Evolutionary conservation across 768 basidiomycete genomes (phyloP).

Genomic region (Tulasnella sp.): DNA sequence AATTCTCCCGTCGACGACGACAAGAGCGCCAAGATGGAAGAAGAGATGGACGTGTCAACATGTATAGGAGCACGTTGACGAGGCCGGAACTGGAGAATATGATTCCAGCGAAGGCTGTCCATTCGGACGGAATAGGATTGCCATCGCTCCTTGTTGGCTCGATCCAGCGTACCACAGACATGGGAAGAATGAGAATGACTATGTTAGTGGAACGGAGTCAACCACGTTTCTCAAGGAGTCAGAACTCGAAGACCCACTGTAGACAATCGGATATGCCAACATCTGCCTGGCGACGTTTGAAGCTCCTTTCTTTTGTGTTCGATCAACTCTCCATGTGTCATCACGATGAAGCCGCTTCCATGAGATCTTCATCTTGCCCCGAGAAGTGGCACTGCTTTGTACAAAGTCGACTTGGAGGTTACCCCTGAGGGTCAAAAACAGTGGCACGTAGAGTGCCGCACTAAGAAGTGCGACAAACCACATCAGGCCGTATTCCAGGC

Average conservation of each 20-base stretch:
- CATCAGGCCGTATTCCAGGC: slow-evolving; percentile 41
- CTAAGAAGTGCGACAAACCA: slow-evolving; percentile 36
- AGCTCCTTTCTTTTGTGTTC: background rate
- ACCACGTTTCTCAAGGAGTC: background rate
- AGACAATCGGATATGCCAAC: background rate
- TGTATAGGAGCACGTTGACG: slow-evolving; percentile 33
- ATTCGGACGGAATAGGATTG: slow-evolving; percentile 25
- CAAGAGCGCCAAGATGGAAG: no score
- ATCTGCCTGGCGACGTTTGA: background rate
- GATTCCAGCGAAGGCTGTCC: slow-evolving; percentile 30
- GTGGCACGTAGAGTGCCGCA: slow-evolving; percentile 33
- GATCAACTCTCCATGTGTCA: slow-evolving; percentile 23
- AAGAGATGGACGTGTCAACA: slow-evolving; percentile 30
- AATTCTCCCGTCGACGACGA: no score
- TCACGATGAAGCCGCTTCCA: slow-evolving; percentile 39
- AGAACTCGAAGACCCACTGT: background rate
- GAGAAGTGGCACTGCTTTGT: slow-evolving; percentile 16
- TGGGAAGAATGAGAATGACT: slow-evolving; percentile 26
- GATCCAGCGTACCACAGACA: slow-evolving; percentile 32
- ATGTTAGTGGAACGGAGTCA: background rate
- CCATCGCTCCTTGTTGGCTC: slow-evolving; percentile 24
- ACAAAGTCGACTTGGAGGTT: slow-evolving; percentile 25
- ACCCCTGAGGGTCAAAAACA: slow-evolving; percentile 33
- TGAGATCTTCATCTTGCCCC: slow-evolving; percentile 11
- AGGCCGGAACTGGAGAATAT: slow-evolving; percentile 36